These are phyloP conservation scores for Candida chilensis DNA, from an alignment of 805 yeast species.

Conservation along the genomic window DNA sequence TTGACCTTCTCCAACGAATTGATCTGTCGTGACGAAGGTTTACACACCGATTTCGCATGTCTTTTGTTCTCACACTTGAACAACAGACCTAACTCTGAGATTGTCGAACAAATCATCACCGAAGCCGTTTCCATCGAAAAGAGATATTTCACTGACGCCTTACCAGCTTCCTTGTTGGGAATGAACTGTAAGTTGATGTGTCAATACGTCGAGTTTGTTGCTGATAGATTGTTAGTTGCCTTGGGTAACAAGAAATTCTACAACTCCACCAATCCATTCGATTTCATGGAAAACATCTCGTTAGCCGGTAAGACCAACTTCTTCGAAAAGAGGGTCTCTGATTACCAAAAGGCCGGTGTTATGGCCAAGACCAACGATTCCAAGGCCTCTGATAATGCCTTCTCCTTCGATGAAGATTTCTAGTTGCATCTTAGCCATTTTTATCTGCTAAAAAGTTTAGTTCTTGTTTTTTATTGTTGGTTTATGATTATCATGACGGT, in stretches of 20 bases:
- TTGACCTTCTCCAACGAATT: constrained; percentile 95
- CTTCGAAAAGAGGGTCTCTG: constrained; percentile 98
- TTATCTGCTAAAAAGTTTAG: no score
- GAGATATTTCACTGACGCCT: constrained; percentile 90
- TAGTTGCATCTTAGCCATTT: no score
- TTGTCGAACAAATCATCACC: constrained; percentile 79
- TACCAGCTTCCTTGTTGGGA: constrained; percentile 88
- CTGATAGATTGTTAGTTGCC: constrained; percentile 88
- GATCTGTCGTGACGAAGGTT: constrained; percentile 97
- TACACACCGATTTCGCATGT: constrained; percentile 98
- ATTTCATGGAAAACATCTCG: constrained; percentile 98
- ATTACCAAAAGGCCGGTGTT: constrained; percentile 98
- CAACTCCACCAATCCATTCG: constrained; percentile 91
- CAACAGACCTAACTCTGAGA: constrained; percentile 74
- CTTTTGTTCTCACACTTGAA: constrained; percentile 86
- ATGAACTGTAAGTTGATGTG: constrained; percentile 93
- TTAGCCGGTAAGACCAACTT: constrained; percentile 98
- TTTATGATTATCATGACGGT: no score
- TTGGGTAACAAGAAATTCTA: constrained; percentile 85
- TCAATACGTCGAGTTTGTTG: constrained; percentile 96
- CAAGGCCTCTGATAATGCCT: constrained; percentile 40
- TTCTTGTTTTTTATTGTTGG: no score
- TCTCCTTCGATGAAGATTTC: constrained; percentile 91
- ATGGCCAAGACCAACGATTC: constrained; percentile 66
- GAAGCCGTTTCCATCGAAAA: constrained; percentile 95